These are phyloP conservation scores for Esteya vermicola DNA, from an alignment of 2,329 filamentous ascomycete species.

Conservation along the genomic window DNA sequence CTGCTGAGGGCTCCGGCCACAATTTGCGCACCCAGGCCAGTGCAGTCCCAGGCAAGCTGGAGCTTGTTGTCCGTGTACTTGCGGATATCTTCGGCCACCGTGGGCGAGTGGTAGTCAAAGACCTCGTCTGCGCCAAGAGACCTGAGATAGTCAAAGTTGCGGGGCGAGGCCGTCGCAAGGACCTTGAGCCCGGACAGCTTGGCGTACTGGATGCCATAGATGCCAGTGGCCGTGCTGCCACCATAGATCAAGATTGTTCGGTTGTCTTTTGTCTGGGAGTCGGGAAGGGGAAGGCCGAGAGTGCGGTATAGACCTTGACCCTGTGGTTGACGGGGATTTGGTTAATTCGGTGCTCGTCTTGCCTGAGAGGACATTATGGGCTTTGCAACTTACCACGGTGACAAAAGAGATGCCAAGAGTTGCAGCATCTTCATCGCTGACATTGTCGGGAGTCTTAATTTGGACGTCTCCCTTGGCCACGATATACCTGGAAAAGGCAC, in stretches of 20 bases:
- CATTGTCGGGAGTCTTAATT: background rate
- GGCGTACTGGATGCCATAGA: conserved; percentile 14
- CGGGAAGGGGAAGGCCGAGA: background rate
- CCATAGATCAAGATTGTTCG: background rate
- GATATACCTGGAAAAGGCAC: background rate
- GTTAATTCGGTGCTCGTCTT: background rate
- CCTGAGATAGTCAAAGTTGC: background rate
- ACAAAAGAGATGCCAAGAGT: background rate
- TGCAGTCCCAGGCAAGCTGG: background rate
- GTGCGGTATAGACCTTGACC: background rate
- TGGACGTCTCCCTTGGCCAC: background rate
- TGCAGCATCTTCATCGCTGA: background rate
- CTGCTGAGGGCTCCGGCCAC: background rate
- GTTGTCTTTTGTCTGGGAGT: background rate
- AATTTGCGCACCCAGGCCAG: background rate
- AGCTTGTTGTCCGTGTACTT: background rate
- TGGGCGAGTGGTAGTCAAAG: background rate
- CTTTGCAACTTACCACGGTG: background rate
- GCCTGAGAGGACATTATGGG: too few relatives aligned
- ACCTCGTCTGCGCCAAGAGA: background rate
- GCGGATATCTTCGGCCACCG: background rate
- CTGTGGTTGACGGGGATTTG: background rate
- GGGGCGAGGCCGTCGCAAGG: background rate
- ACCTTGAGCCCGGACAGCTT: background rate
- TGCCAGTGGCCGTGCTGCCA: background rate